phyloP scores from a whole-genome alignment of 768 basidiomycete genomes.

The Rhizopogon vinicolor region DNA sequence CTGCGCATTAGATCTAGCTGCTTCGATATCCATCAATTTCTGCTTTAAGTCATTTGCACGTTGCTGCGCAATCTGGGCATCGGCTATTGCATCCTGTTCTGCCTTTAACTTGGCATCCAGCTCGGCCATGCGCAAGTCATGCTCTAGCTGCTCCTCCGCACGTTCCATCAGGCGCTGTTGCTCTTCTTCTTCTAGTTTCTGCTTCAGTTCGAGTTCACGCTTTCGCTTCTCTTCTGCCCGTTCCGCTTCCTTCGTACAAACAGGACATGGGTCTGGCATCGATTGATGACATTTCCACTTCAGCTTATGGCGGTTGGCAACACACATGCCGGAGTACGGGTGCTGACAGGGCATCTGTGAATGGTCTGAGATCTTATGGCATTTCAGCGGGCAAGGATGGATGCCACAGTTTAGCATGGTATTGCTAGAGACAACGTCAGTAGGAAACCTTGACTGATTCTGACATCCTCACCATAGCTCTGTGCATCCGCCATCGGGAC shows the following conservation, averaged over 20 bases:
- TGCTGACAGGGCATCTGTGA: conserved; percentile 47
- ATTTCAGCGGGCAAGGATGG: conserved; percentile 56
- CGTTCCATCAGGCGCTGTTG: conserved; percentile 26
- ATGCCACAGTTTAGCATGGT: conserved; percentile 42
- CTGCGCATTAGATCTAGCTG: conserved; percentile 17
- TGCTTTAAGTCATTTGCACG: conserved; percentile 32
- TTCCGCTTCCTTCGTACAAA: conserved; percentile 44
- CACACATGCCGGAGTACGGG: conserved; percentile 35
- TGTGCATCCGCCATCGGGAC: conserved; percentile 61
- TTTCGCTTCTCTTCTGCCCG: conserved; percentile 36
- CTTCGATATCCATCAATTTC: conserved; percentile 43
- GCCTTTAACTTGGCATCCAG: conserved; percentile 37
- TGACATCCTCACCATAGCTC: conserved; percentile 47
- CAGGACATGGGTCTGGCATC: conserved; percentile 32
- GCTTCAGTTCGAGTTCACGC: conserved; percentile 36
- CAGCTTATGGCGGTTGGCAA: conserved; percentile 36
- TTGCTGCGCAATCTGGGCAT: conserved; percentile 32
- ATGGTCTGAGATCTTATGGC: conserved; percentile 53
- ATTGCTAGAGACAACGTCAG: conserved; percentile 32
- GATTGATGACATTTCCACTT: conserved; percentile 40
- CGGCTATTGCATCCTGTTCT: conserved; percentile 29
- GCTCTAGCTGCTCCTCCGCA: conserved; percentile 39
- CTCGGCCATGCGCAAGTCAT: conserved; percentile 37
- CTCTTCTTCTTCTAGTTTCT: conserved; percentile 42
- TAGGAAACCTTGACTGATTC: background rate